A percentile compares a stretch with the other conserved stretches of the same genome.
These are phyloP conservation scores for Prunus dulcis DNA, from an alignment of 306 rosid genomes.

Conservation along the genomic window DNA sequence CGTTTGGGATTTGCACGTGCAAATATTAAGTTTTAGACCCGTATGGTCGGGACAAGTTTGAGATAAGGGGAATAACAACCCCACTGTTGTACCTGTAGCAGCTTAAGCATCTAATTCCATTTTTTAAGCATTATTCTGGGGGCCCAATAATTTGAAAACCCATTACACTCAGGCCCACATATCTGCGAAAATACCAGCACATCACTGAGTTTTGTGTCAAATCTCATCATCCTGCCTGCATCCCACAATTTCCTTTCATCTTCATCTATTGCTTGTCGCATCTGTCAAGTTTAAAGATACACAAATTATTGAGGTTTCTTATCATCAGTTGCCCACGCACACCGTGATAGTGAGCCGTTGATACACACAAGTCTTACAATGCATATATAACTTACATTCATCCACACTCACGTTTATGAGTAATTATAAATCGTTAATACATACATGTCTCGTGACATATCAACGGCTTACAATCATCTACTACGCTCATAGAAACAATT, in stretches of 20 bases:
- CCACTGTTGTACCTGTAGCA: too few relatives aligned
- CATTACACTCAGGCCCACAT: neutral
- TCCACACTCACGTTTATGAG: too few relatives aligned
- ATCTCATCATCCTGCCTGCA: neutral
- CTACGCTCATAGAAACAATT: too few relatives aligned
- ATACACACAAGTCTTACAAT: too few relatives aligned
- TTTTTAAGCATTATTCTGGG: neutral
- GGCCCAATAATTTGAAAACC: neutral
- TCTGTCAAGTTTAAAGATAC: neutral
- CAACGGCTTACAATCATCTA: too few relatives aligned
- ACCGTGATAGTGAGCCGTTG: too few relatives aligned
- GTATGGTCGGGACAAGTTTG: neutral
- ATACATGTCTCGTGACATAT: too few relatives aligned
- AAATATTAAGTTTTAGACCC: neutral
- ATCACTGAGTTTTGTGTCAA: conserved; percentile 3
- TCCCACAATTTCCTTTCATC: neutral
- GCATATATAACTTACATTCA: too few relatives aligned
- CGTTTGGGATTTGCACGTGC: too few relatives aligned
- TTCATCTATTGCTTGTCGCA: neutral
- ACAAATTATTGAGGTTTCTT: too few relatives aligned
- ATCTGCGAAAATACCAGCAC: neutral
- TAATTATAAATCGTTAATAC: too few relatives aligned
- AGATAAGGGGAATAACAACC: neutral
- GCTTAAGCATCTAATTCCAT: neutral
- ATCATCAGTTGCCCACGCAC: too few relatives aligned